These are phyloP conservation scores for Colletotrichum gigasporum DNA, from an alignment of 2,329 filamentous ascomycete genomes.

Conservation along the genomic window DNA sequence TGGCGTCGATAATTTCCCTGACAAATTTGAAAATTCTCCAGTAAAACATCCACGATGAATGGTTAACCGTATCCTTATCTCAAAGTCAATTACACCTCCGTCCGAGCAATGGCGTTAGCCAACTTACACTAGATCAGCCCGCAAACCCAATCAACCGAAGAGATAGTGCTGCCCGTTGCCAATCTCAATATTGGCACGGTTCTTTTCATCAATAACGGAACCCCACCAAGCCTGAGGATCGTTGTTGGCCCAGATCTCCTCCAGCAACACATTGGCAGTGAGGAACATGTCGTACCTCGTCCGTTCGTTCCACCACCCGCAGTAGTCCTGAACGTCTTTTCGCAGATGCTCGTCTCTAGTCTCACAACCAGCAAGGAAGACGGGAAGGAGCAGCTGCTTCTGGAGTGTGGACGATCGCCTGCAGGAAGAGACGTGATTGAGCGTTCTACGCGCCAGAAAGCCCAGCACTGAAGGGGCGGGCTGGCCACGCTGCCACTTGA, in stretches of 20 bases:
- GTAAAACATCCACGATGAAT: too few species aligned
- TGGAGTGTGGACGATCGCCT: slow-evolving; percentile 40
- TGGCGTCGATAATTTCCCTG: too few species aligned
- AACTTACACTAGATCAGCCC: too few species aligned
- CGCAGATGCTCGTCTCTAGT: slow-evolving; percentile 36
- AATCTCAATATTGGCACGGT: not conserved
- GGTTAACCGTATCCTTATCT: too few species aligned
- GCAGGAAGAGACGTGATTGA: slow-evolving; percentile 43
- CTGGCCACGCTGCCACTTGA: slow-evolving; percentile 34
- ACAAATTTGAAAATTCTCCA: too few species aligned
- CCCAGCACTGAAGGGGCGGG: slow-evolving; percentile 29
- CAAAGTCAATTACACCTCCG: too few species aligned
- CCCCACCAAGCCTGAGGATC: not conserved
- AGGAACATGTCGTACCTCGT: slow-evolving; percentile 44
- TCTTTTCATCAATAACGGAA: not conserved
- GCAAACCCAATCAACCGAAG: not conserved
- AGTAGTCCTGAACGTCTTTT: slow-evolving; percentile 38
- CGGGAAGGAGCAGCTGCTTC: slow-evolving; percentile 47
- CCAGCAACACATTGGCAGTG: slow-evolving; percentile 31
- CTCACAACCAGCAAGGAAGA: slow-evolving; percentile 46
- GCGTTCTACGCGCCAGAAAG: slow-evolving; percentile 38
- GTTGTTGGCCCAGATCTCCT: slow-evolving; percentile 33
- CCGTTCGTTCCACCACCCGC: slow-evolving; percentile 41
- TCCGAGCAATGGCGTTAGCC: too few species aligned
- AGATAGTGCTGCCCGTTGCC: slow-evolving; percentile 2